A percentile compares a stretch with the other conserved stretches of the same genome.
These are phyloP conservation scores for Phoma sp. DNA, from an alignment of 2,329 filamentous ascomycete genomes.

Conservation along the genomic window DNA sequence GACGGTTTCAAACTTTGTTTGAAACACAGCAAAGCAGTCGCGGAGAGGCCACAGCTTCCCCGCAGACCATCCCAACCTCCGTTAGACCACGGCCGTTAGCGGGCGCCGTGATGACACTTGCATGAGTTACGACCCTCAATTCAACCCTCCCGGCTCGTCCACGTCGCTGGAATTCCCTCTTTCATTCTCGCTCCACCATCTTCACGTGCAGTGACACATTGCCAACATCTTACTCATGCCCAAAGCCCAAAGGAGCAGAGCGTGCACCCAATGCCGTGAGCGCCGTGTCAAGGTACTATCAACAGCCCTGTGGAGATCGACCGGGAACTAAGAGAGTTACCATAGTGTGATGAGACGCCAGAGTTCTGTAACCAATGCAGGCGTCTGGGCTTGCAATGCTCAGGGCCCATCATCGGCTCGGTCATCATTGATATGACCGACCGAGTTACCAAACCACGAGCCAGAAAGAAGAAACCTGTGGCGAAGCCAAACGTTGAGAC, in stretches of 20 bases:
- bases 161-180: conserved; percentile 22
- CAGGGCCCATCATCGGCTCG: conserved; percentile 39
- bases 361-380: conserved; percentile 37
- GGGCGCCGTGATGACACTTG: conserved; percentile 18
- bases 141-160: conserved; percentile 14
- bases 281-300: conserved; percentile 43
- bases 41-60: conserved; percentile 1
- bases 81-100: conserved; percentile 16
- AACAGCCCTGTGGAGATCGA: conserved; percentile 13
- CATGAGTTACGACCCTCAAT: conserved; percentile 11
- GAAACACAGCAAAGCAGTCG: conserved; percentile 2
- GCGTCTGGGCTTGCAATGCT: conserved; percentile 38
- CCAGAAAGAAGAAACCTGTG: conserved; percentile 29
- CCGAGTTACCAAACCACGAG: conserved; percentile 34
- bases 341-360: conserved; percentile 43
- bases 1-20: conserved; percentile 4
- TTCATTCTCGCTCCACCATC: conserved; percentile 18
- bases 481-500: conserved; percentile 6
- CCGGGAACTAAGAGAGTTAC: conserved; percentile 14
- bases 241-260: conserved; percentile 41
- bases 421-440: conserved; percentile 47
- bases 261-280: conserved; percentile 42
- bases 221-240: conserved; percentile 21
- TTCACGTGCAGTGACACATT: conserved; percentile 15
- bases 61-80: conserved; percentile 7